A percentile compares a stretch with the other conserved stretches of the same genome.
Evolutionary conservation across 1,139 yeast species (phyloP).

Genomic region (Saccharomyces hybrid): DNA sequence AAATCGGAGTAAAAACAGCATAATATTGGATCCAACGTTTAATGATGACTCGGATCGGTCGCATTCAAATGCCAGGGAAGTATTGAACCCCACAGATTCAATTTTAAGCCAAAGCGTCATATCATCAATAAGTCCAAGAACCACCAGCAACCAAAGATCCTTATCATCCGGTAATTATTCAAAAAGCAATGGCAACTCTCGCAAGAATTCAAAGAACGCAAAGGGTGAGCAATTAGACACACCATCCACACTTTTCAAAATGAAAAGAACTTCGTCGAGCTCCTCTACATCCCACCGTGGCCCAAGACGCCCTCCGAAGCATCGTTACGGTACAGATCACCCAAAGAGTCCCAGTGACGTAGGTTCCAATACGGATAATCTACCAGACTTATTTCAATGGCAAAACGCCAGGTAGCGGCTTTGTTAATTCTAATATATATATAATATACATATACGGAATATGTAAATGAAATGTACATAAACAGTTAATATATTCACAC

Average conservation of each 20-base stretch:
- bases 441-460: background rate
- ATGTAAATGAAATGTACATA: background rate
- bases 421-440: background rate
- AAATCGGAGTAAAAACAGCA: background rate
- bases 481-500: background rate
- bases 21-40: background rate
- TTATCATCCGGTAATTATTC: background rate
- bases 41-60: background rate
- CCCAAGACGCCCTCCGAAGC: constrained; percentile 14
- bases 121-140: background rate
- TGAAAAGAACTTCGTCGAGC: background rate
- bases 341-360: background rate
- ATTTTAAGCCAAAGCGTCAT: background rate
- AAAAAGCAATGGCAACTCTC: background rate
- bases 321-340: constrained; percentile 1
- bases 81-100: background rate
- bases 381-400: constrained; percentile 24
- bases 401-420: constrained; percentile 18
- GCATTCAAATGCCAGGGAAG: background rate
- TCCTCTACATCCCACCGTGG: constrained; percentile 10
- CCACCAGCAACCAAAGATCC: background rate
- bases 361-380: constrained; percentile 9
- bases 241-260: background rate
- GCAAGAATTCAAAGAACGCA: background rate
- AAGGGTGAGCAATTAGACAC: background rate